These are phyloP conservation scores for Acidomyces sp. DNA, from an alignment of 495 filamentous ascomycete genomes.

Conservation along the genomic window DNA sequence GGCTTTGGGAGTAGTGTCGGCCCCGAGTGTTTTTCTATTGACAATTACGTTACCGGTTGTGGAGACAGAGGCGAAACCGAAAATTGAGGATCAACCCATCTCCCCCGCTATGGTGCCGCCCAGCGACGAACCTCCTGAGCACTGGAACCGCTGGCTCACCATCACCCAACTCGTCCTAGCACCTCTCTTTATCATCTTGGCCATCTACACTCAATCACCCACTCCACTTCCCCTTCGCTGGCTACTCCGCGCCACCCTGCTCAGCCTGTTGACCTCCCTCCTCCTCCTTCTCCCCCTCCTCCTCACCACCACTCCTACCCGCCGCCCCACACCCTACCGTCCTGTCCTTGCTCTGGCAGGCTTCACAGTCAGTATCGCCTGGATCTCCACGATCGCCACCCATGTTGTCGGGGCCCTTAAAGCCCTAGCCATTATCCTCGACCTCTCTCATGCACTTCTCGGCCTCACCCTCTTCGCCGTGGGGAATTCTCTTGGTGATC, in stretches of 20 bases:
- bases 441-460: conserved; percentile 90
- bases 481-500: conserved; percentile 85
- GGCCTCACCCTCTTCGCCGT: conserved; percentile 95
- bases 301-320: conserved; percentile 43
- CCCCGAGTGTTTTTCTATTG: conserved; percentile 79
- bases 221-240: conserved; percentile 32
- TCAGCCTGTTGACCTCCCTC: conserved; percentile 57
- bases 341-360: conserved; percentile 72
- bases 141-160: conserved; percentile 84
- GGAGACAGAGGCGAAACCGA: conserved; percentile 37
- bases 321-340: conserved; percentile 48
- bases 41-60: conserved; percentile 89
- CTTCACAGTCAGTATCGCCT: conserved; percentile 82
- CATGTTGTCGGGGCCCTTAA: conserved; percentile 95
- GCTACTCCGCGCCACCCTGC: conserved; percentile 52
- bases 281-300: conserved; percentile 49
- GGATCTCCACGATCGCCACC: conserved; percentile 92
- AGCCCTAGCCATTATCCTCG: conserved; percentile 79
- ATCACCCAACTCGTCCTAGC: conserved; percentile 74
- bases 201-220: conserved; percentile 46
- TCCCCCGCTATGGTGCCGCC: neutral
- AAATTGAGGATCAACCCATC: neutral
- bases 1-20: conserved; percentile 60
- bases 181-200: conserved; percentile 66
- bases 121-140: neutral